A percentile compares a stretch with the other conserved stretches of the same genome.
Conservation (phyloP, 495 filamentous ascomycete species). For the Aspergillus biplanus region DNA sequence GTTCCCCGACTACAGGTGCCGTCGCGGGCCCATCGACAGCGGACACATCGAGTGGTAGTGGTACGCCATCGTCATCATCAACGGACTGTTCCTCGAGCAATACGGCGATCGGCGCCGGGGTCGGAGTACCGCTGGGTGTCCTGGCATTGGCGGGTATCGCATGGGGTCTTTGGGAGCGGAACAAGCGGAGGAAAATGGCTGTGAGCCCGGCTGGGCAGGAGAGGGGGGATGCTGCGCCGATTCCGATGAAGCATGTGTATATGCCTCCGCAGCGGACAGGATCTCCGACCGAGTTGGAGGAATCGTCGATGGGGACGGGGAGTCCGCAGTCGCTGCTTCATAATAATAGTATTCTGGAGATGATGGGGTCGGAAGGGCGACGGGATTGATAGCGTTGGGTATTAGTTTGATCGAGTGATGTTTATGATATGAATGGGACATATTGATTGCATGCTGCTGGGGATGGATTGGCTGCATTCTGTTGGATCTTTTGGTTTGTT, state of each 20-base stretch:
- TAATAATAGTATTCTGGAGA: background rate
- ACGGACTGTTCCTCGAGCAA: background rate
- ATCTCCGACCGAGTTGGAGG: background rate
- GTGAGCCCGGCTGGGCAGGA: background rate
- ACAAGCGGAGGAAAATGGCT: background rate
- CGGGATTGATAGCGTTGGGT: background rate
- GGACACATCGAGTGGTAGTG: background rate
- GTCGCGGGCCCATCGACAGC: background rate
- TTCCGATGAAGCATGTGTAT: background rate
- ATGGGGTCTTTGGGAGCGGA: conserved; percentile 15
- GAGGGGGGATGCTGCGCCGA: background rate
- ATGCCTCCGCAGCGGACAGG: conserved; percentile 6
- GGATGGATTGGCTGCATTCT: too few species aligned
- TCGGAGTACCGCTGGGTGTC: conserved; percentile 15
- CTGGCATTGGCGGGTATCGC: conserved; percentile 5
- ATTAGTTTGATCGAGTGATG: too few species aligned
- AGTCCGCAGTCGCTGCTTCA: background rate
- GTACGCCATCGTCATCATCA: background rate
- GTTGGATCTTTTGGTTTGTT: too few species aligned
- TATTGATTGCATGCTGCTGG: too few species aligned
- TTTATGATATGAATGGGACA: too few species aligned
- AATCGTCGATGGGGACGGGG: background rate
- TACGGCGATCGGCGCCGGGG: conserved; percentile 13
- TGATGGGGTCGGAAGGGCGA: conserved; percentile 3
- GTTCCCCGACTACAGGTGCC: background rate